Percentiles rank a stretch among this genome's conserved stretches.
Conservation (phyloP, 148 eudicot species). For the Polygonum aviculare region DNA sequence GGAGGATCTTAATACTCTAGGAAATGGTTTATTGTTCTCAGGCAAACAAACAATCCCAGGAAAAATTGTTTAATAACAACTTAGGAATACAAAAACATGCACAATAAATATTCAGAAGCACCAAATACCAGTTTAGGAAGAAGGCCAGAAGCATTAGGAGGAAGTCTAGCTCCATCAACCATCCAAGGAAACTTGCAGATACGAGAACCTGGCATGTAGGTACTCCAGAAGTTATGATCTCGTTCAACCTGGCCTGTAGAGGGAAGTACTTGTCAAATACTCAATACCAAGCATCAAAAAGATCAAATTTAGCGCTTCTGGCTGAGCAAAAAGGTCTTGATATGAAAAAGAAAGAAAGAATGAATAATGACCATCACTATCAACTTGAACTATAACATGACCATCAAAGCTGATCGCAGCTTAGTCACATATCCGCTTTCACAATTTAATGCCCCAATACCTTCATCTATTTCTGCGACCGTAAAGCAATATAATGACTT, state of each 20-base stretch:
- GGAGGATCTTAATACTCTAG: too few relatives aligned
- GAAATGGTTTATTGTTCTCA: background rate
- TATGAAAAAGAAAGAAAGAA: background rate
- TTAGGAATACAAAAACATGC: background rate
- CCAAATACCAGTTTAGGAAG: slow-evolving; percentile 65
- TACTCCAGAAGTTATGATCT: slow-evolving; percentile 65
- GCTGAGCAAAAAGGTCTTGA: background rate
- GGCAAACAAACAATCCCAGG: background rate
- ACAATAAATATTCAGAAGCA: background rate
- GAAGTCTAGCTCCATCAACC: slow-evolving; percentile 96
- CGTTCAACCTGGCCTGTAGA: slow-evolving; percentile 75
- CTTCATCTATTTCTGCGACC: background rate
- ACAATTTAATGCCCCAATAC: too few relatives aligned
- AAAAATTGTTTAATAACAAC: background rate
- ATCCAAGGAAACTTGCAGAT: slow-evolving; percentile 54
- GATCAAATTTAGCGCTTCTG: background rate
- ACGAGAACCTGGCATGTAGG: slow-evolving; percentile 28
- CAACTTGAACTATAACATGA: too few relatives aligned
- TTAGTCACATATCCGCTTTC: too few relatives aligned
- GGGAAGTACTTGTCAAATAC: slow-evolving; percentile 7
- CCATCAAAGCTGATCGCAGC: too few relatives aligned
- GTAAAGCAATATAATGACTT: background rate
- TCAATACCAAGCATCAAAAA: background rate
- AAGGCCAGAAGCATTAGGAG: slow-evolving; percentile 64
- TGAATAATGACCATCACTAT: background rate